Conservation (phyloP, 768 basidiomycete genomes). For the Suillus americanus region DNA sequence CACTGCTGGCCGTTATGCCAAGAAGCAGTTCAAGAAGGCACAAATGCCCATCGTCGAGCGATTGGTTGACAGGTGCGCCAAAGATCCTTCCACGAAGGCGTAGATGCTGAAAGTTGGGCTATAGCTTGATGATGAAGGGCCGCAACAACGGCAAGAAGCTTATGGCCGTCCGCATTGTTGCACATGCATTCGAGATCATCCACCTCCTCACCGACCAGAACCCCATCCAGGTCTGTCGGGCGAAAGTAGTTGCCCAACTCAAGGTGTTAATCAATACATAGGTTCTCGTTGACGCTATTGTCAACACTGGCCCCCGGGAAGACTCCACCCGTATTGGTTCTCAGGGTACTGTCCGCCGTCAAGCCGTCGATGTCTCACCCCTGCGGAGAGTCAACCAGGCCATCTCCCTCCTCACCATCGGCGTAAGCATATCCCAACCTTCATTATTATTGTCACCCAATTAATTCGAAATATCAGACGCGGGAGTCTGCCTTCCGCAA, state of each 20-base stretch:
- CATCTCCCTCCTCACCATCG: constrained; percentile 90
- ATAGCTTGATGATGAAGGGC: constrained; percentile 99
- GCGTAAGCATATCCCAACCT: constrained; percentile 56
- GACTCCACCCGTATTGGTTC: constrained; percentile 99
- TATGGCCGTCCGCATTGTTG: constrained; percentile 97
- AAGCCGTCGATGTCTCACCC: constrained; percentile 99
- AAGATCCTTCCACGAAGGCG: constrained; percentile 2
- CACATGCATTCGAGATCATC: constrained; percentile 99
- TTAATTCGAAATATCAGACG: constrained; percentile 54
- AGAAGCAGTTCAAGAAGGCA: constrained; percentile 99
- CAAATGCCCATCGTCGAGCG: constrained; percentile 99
- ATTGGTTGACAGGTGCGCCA: constrained; percentile 86
- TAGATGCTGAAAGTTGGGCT: constrained; percentile 3
- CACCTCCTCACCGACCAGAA: constrained; percentile 99
- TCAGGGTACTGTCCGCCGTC: constrained; percentile 98
- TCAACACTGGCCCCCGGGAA: constrained; percentile 99
- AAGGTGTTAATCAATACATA: constrained; percentile 24
- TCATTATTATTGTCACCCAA: constrained; percentile 1
- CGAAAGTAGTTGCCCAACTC: not conserved
- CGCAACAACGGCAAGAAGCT: constrained; percentile 99
- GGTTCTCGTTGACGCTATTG: constrained; percentile 97
- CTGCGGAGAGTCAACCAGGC: constrained; percentile 98
- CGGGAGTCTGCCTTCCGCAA: constrained; percentile 99
- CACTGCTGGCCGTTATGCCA: constrained; percentile 98
- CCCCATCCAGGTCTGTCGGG: constrained; percentile 85